A percentile compares a stretch with the other conserved stretches of the same genome.
These are phyloP conservation scores for Cucurbita moschata DNA, from an alignment of 306 rosid genomes.

Conservation along the genomic window DNA sequence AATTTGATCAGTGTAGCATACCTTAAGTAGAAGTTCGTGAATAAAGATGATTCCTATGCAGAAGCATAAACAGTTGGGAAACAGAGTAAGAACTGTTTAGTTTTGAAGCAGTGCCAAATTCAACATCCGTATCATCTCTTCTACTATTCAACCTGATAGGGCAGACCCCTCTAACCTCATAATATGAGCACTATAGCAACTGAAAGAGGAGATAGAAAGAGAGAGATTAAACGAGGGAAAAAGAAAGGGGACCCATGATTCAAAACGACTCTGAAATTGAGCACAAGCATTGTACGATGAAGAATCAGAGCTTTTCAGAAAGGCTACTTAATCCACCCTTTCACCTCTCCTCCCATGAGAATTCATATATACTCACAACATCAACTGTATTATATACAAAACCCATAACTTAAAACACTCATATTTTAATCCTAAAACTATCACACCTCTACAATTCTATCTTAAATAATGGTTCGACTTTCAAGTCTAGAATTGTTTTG, in stretches of 20 bases:
- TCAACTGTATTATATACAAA: not conserved
- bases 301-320: constrained; percentile 7
- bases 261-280: constrained; percentile 5
- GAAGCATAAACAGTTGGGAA: not conserved
- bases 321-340: not conserved
- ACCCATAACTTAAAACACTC: not conserved
- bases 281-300: constrained; percentile 5
- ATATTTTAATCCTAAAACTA: not conserved
- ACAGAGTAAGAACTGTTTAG: not conserved
- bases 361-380: not conserved
- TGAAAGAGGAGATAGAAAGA: not conserved
- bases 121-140: not conserved
- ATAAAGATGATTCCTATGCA: not conserved
- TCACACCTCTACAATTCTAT: not conserved
- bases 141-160: not conserved
- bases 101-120: not conserved
- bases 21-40: too few relatives aligned
- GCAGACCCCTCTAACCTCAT: not conserved
- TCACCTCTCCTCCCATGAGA: not conserved
- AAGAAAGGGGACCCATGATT: constrained; percentile 9
- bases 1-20: too few relatives aligned
- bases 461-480: not conserved
- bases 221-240: not conserved
- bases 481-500: not conserved
- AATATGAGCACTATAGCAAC: not conserved